These are phyloP conservation scores for Candida sp. DNA, from an alignment of 1,139 yeast genomes.

Conservation along the genomic window DNA sequence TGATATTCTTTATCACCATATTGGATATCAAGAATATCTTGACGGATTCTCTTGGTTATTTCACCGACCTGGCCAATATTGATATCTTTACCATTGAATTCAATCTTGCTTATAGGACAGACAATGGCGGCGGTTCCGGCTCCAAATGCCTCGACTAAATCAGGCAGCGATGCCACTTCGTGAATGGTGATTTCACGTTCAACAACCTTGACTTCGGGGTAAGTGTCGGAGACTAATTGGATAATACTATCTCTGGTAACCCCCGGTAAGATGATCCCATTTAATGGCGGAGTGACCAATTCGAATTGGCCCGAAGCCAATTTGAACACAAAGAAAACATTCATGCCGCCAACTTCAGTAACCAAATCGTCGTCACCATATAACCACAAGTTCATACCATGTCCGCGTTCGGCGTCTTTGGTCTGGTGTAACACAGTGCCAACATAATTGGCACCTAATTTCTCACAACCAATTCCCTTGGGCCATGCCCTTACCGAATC, in stretches of 20 bases:
- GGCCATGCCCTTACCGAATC: slow-evolving; percentile 99
- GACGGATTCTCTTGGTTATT: slow-evolving; percentile 70
- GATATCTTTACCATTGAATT: slow-evolving; percentile 72
- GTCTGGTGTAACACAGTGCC: slow-evolving; percentile 89
- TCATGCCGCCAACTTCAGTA: slow-evolving; percentile 99
- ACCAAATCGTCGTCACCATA: slow-evolving; percentile 87
- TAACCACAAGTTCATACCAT: slow-evolving; percentile 94
- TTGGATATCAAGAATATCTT: slow-evolving; percentile 88
- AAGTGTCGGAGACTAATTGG: slow-evolving; percentile 72
- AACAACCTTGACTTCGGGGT: slow-evolving; percentile 67
- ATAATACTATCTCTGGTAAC: slow-evolving; percentile 92
- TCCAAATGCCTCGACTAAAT: slow-evolving; percentile 92
- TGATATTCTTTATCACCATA: slow-evolving; percentile 42
- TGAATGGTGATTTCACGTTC: slow-evolving; percentile 81
- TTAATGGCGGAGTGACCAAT: slow-evolving; percentile 93
- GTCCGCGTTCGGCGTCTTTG: slow-evolving; percentile 85
- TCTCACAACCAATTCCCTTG: slow-evolving; percentile 94
- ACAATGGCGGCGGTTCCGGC: slow-evolving; percentile 99
- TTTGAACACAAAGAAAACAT: slow-evolving; percentile 81
- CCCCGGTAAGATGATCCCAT: slow-evolving; percentile 96
- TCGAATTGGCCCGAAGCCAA: slow-evolving; percentile 79
- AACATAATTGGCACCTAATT: slow-evolving; percentile 97
- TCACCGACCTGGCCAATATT: slow-evolving; percentile 75
- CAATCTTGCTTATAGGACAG: slow-evolving; percentile 85
- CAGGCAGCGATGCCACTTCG: slow-evolving; percentile 81